Base-by-base conservation (phyloP, 2,329 filamentous ascomycete genomes). In the Ophiostoma sp. region DNA sequence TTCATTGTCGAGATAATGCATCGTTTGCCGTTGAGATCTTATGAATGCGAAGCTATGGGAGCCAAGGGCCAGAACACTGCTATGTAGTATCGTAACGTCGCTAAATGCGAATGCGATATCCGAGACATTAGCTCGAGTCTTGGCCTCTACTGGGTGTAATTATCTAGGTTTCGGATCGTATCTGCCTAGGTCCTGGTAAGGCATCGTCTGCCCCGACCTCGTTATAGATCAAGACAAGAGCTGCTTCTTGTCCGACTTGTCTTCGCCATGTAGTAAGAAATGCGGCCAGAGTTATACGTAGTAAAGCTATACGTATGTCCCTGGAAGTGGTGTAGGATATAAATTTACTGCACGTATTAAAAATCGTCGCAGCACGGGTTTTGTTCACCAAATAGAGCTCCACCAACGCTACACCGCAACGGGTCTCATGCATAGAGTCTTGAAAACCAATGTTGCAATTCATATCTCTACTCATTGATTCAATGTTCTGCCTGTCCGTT, bases 321-420 rank as follows among this genome's bases (percentile, higher is more conserved):
- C 44, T 57, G 7, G 0, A 57, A 10, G n/a, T 57, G 15, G 27
- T 41, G 27, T 41, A 13, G 15, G 39, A 41, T 41, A 11, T 41
- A 11, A 7, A 39, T 8, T 39, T 39, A 41, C 39, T 4, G 39
- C 8, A 41, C 6, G 15, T 41, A 15, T 8, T 11, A 8, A 41
- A 10, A 41, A 52, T 23, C 17, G 8, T 23, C 5, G 48, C 8
- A 57, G 8, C 52, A 27, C 8, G 13, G 52, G 44, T n/a, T 17
- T 4, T 13, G 10, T 27, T 13, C 27, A n/a, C 23, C 5, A 48
- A 48, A 27, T 57, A 57, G 60, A 64, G 60, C 60, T 64, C 60
- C 33, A 36, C 60, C 60, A 64, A 36, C 60, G 33, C 60, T 64
- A 64, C 60, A 64, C 60, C 60, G 20, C 13, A 64, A 35, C 17